Percentiles rank a stretch among this genome's conserved stretches.
Evolutionary conservation across 2,329 filamentous ascomycete species (phyloP).

Genomic region (Nothophoma quercina): DNA sequence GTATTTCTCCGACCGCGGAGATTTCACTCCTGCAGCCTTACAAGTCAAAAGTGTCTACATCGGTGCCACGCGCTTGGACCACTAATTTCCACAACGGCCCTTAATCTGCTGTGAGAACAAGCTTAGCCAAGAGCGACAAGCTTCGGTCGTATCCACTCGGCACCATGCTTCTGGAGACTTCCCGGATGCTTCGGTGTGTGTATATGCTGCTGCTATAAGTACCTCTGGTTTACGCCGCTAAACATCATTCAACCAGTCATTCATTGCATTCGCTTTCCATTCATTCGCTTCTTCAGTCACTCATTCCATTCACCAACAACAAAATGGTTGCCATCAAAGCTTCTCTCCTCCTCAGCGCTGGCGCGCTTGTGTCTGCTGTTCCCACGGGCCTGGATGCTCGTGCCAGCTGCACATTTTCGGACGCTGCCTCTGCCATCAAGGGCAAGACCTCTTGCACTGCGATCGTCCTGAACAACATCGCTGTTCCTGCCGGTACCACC

Average conservation of each 20-base stretch:
- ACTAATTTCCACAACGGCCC: conserved; percentile 23
- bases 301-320: conserved; percentile 12
- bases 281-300: conserved; percentile 15
- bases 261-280: conserved; percentile 19
- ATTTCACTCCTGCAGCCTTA: conserved; percentile 4
- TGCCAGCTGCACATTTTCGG: conserved; percentile 64
- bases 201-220: conserved; percentile 24
- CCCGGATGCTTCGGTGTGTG: conserved; percentile 2
- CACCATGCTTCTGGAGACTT: conserved; percentile 6
- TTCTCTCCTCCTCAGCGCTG: conserved; percentile 36
- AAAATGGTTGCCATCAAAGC: conserved; percentile 34
- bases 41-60: conserved; percentile 1
- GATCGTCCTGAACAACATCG: conserved; percentile 62
- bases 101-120: conserved; percentile 35
- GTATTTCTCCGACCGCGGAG: neutral
- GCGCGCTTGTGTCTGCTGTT: conserved; percentile 40
- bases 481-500: conserved; percentile 65
- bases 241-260: conserved; percentile 15
- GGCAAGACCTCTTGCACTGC: conserved; percentile 62
- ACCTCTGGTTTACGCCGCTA: conserved; percentile 1
- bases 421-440: conserved; percentile 57
- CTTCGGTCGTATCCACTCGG: conserved; percentile 18
- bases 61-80: conserved; percentile 18
- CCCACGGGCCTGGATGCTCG: conserved; percentile 39
- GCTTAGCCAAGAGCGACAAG: conserved; percentile 40